phyloP scores from a whole-genome alignment of 495 filamentous ascomycete genomes.

The Monascus purpureus region DNA sequence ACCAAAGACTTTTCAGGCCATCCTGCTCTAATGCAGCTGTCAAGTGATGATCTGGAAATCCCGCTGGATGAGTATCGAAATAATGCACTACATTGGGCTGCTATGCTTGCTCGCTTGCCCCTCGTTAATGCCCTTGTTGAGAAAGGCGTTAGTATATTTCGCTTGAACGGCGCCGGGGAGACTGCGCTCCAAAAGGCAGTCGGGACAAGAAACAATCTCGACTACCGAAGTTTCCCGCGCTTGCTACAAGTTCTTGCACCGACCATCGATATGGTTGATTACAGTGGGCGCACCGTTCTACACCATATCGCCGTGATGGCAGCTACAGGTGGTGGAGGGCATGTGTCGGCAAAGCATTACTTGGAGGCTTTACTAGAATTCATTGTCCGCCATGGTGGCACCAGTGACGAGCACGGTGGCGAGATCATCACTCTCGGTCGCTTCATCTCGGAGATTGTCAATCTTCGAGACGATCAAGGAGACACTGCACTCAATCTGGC shows the following conservation, averaged over 20 bases:
- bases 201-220: slow-evolving; percentile 79
- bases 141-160: slow-evolving; percentile 70
- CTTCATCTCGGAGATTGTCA: slow-evolving; percentile 94
- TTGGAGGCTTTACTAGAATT: slow-evolving; percentile 87
- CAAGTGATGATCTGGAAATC: slow-evolving; percentile 72
- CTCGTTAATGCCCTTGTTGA: slow-evolving; percentile 66
- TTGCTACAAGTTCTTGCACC: slow-evolving; percentile 74
- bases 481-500: slow-evolving; percentile 93
- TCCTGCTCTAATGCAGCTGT: slow-evolving; percentile 52
- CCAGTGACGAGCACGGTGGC: slow-evolving; percentile 17
- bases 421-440: slow-evolving; percentile 69
- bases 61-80: slow-evolving; percentile 78
- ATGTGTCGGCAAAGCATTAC: slow-evolving; percentile 75
- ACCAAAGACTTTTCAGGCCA: slow-evolving; percentile 50
- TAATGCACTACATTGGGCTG: slow-evolving; percentile 94
- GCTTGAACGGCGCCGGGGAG: slow-evolving; percentile 78
- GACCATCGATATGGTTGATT: slow-evolving; percentile 83
- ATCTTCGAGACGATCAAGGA: slow-evolving; percentile 77
- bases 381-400: slow-evolving; percentile 71
- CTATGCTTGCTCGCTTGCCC: slow-evolving; percentile 74
- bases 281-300: slow-evolving; percentile 76
- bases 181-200: slow-evolving; percentile 83
- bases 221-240: slow-evolving; percentile 68
- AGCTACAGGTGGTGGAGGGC: slow-evolving; percentile 74
- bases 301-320: slow-evolving; percentile 94